These are phyloP conservation scores for Diospyros lotus DNA, from an alignment of 148 eudicot genomes.

Conservation along the genomic window DNA sequence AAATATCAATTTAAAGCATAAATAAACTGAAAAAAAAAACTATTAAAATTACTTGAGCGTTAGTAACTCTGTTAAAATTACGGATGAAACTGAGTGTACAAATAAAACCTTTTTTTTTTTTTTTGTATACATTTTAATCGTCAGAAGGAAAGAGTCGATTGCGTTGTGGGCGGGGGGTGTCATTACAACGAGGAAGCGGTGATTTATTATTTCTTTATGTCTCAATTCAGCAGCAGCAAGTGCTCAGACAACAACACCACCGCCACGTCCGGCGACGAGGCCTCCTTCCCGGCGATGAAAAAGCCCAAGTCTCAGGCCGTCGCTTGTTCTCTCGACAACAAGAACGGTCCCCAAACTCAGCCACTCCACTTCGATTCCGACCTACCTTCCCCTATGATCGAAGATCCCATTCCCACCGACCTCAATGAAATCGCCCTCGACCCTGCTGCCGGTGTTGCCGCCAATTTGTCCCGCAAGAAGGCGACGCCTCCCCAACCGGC, in stretches of 20 bases:
- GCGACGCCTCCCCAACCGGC: constrained; percentile 85
- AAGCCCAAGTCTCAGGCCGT: constrained; percentile 59
- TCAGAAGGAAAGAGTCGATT: too few relatives aligned
- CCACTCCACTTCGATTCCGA: constrained; percentile 19
- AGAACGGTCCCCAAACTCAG: constrained; percentile 36
- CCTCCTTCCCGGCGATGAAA: constrained; percentile 42
- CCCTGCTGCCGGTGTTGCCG: constrained; percentile 33
- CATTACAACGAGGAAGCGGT: constrained; percentile 14
- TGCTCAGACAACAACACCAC: constrained; percentile 13
- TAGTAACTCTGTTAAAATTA: too few relatives aligned
- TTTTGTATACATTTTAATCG: too few relatives aligned
- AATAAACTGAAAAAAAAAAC: too few relatives aligned
- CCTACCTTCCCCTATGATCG: constrained; percentile 28
- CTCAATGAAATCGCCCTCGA: constrained; percentile 12
- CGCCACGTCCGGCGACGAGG: constrained; percentile 15
- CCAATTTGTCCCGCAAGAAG: constrained; percentile 84
- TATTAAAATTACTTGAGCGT: too few relatives aligned
- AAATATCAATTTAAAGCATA: too few relatives aligned
- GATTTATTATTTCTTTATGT: constrained; percentile 22
- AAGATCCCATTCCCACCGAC: constrained; percentile 25
- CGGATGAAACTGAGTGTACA: too few relatives aligned
- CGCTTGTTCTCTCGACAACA: constrained; percentile 31
- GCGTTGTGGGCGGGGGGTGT: not conserved
- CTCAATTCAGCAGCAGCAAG: constrained; percentile 24
- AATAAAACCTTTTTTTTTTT: too few relatives aligned